Conservation (phyloP, 192 early-diverging fungal species). For the Lobosporangium transversale region DNA sequence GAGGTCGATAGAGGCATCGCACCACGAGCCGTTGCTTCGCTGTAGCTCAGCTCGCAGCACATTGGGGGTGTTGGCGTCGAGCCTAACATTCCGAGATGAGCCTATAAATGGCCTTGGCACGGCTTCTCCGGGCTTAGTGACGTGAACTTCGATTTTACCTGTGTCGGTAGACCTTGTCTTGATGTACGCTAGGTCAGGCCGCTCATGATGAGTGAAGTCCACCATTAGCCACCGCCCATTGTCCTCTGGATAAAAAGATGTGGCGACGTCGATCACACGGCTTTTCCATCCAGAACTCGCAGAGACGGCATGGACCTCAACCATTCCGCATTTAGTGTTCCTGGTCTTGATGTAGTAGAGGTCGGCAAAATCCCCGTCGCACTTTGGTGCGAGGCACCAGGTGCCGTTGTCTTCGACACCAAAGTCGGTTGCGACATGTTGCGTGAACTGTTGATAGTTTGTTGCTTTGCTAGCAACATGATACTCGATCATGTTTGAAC, state of each 20-base stretch:
- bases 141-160: slow-evolving; percentile 4
- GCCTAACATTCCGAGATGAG: too few species aligned
- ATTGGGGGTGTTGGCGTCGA: too few species aligned
- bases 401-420: neutral
- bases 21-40: too few species aligned
- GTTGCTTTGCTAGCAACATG: slow-evolving; percentile 10
- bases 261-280: neutral
- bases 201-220: slow-evolving; percentile 5
- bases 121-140: too few species aligned
- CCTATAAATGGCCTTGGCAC: too few species aligned
- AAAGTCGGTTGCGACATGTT: neutral
- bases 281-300: slow-evolving; percentile 11
- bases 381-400: slow-evolving; percentile 5
- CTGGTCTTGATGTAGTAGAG: slow-evolving; percentile 8
- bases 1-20: too few species aligned
- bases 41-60: too few species aligned
- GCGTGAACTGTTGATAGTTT: slow-evolving; percentile 4
- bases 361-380: slow-evolving; percentile 2
- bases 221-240: slow-evolving; percentile 10
- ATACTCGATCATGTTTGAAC: slow-evolving; percentile 8
- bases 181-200: slow-evolving; percentile 1
- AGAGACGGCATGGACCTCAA: slow-evolving; percentile 4
- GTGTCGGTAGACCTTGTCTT: slow-evolving; percentile 1
- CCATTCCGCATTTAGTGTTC: neutral
- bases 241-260: neutral